Base-by-base conservation (phyloP, 2,329 filamentous ascomycete species). In the Aspergillus oerlinghausenensis region DNA sequence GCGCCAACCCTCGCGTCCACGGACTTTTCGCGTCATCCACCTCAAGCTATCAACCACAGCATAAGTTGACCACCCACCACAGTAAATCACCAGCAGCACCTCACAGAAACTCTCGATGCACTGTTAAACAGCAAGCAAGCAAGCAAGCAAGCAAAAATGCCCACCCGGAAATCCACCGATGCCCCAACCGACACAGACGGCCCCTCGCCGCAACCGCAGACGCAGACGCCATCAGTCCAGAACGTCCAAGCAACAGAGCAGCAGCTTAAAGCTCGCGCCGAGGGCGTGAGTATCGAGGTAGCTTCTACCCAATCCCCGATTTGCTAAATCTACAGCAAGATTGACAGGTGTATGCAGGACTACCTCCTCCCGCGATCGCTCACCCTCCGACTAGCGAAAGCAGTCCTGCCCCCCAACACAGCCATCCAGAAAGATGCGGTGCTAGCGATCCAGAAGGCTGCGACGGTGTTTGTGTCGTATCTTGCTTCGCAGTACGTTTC, bases 391-490 rank as follows among this genome's bases (percentile, higher is more conserved):
- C 79, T 87, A 21, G 83, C 84, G 11, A 86, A 86, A 71, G 82
- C 84, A 55, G 83, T 85, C 6, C 76, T 87, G 3, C 84, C 85
- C 1, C 77, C 85, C 4, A 87, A 87, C 69, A 87, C 84, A 17
- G 80, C 82, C 50, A 84, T 88, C 43, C 82, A 86, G 64, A 86
- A 86, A 71, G 85, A 88, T 73, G 85, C 85, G 10, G 73, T 87
- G 3, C 73, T 85, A 17, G 85, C 85, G 7, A 80, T 88, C 59
- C 82, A 84, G 51, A 87, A 87, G 67, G 83, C 83, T 59, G 84
- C 85, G 28, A 87, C 85, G 3, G 85, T 88, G 3, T 88, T 88
- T 70, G 81, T 88, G 19, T 87, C 82, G 58, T 86, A 87, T 68
- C 73, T 87, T 50, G 81, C 83, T 56, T 80, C 81, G 55, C 78